Base-by-base conservation (phyloP, 2,329 filamentous ascomycete genomes). In the Lecanicillium sp. region DNA sequence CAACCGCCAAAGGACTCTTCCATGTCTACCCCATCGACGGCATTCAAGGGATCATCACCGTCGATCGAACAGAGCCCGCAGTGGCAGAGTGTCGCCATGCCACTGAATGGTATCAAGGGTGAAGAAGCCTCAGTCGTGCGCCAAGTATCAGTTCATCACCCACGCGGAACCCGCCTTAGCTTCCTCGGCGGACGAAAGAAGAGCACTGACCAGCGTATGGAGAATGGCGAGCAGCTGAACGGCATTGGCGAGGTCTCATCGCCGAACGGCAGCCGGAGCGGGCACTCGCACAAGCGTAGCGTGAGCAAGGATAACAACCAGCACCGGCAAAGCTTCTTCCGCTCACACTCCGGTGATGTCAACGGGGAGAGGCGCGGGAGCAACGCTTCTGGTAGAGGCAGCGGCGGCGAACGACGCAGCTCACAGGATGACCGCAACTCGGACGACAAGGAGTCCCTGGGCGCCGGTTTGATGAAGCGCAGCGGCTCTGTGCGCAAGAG, bases 401-500 rank as follows among this genome's bases (percentile, higher is more conserved):
- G 30, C n/a, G 41, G 36, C 17, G 31, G 33, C 13, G 46, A 47
- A 33, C 46, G 29, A 29, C 48, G 20, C 12, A 42, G 52, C 5
- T 46, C 46, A 6, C 43, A 46, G 11, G 46, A 49, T 11, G 50
- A 52, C 15, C 46, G 53, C 9, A 49, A 55, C 33, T 39, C 51
- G 17, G 39, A 40, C 1, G 49, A 54, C 22, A 56, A 53, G 31
- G 67, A 60, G 28, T 54, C 58, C 7, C 22, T 25, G 6, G 22
- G 22, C 22, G 6, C 22, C 19, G 59, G 62, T 4, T 53, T 65
- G 28, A 56, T 60, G 40, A 70, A 71, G 52, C 74, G 74, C 37
- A 76, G 41, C 19, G 32, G 74, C 27, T 83, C 79, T 42, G 75
- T 94, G 48, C 79, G 81, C 62, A 90, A 87, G 65, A 67, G 87